Percentiles rank a stretch among this genome's conserved stretches.
These are phyloP conservation scores for Cubamyces lactineus DNA, from an alignment of 768 basidiomycete species.

Conservation along the genomic window DNA sequence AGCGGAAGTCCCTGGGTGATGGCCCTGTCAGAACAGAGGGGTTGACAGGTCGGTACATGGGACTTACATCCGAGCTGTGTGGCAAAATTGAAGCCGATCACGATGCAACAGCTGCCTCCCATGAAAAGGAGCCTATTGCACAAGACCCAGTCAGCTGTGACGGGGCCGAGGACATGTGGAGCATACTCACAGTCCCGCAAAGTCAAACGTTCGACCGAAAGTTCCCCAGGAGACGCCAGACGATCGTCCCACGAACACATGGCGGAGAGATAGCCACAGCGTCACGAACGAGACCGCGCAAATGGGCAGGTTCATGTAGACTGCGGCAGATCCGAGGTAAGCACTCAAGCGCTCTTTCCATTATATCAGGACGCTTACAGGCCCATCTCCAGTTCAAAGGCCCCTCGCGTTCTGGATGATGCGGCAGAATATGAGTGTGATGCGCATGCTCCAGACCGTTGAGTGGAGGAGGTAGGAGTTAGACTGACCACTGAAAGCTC, in stretches of 20 bases:
- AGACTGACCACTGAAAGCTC: conserved; percentile 73
- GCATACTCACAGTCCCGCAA: conserved; percentile 69
- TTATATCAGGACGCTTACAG: conserved; percentile 55
- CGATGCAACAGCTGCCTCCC: conserved; percentile 69
- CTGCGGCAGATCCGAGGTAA: conserved; percentile 41
- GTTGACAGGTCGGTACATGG: conserved; percentile 9
- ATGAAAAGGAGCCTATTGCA: conserved; percentile 67
- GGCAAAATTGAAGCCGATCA: conserved; percentile 82
- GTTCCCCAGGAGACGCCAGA: conserved; percentile 57
- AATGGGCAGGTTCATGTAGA: conserved; percentile 83
- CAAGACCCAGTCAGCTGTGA: conserved; percentile 18
- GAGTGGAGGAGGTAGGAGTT: not conserved
- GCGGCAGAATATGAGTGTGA: conserved; percentile 4
- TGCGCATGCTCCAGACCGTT: not conserved
- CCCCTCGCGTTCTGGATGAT: conserved; percentile 24
- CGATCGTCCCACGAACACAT: conserved; percentile 50
- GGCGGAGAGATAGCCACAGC: conserved; percentile 61
- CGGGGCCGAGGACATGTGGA: conserved; percentile 1
- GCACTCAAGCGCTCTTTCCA: not conserved
- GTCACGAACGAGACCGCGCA: conserved; percentile 63
- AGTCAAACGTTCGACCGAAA: conserved; percentile 68
- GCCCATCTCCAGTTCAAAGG: conserved; percentile 79
- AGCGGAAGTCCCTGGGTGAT: conserved; percentile 59
- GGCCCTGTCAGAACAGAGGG: conserved; percentile 20
- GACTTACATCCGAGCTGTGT: conserved; percentile 68